Evolutionary conservation across 306 rosid species (phyloP).

Genomic region (Quercus engelmannii): DNA sequence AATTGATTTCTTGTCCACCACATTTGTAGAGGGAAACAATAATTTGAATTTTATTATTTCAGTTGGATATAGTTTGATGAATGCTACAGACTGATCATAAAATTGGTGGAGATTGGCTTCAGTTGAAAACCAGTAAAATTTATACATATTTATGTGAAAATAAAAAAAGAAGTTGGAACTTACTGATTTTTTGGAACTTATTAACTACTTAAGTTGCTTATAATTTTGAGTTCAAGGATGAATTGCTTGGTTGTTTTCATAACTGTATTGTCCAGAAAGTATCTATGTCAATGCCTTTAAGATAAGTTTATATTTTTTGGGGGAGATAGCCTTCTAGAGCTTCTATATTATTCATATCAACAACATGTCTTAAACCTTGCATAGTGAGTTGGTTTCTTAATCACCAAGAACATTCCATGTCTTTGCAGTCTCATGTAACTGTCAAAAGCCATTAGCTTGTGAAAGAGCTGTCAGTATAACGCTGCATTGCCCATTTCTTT

Average conservation of each 20-base stretch:
- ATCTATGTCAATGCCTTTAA: neutral
- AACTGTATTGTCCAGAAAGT: neutral
- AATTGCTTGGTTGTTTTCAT: neutral
- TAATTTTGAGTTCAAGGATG: neutral
- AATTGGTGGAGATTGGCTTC: neutral
- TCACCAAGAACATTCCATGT: neutral
- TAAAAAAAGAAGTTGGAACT: neutral
- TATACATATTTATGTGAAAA: neutral
- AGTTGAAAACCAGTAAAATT: neutral
- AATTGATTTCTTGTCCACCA: neutral
- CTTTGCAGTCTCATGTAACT: too few relatives aligned
- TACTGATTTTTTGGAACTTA: neutral
- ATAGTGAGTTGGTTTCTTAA: neutral
- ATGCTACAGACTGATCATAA: neutral
- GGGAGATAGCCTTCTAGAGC: neutral
- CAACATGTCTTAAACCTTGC: neutral
- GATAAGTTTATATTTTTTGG: neutral
- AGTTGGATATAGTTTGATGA: neutral
- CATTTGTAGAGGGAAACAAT: too few relatives aligned
- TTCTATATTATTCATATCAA: neutral
- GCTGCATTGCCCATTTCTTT: too few relatives aligned
- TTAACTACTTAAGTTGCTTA: neutral
- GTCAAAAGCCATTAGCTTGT: too few relatives aligned
- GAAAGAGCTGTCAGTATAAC: too few relatives aligned
- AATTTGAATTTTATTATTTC: too few relatives aligned